phyloP scores from a whole-genome alignment of 2,329 filamentous ascomycete species.

The Graphiopsis chlorocephala region DNA sequence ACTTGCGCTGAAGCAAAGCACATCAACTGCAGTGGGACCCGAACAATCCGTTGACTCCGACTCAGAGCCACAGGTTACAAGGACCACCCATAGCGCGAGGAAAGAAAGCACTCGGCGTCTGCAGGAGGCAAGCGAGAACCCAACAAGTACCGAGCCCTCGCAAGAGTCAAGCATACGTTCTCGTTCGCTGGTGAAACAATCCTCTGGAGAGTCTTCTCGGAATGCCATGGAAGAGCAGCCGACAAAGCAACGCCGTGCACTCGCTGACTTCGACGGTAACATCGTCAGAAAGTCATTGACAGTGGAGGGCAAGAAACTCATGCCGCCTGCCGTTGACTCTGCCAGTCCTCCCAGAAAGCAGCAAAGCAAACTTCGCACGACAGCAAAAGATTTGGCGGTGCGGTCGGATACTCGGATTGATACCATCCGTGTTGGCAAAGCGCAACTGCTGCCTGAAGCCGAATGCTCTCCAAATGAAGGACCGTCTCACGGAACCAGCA shows the following conservation, averaged over 20 bases:
- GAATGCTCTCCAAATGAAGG: background rate
- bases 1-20: background rate
- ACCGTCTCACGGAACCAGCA: background rate
- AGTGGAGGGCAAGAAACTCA: background rate
- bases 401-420: background rate
- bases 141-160: background rate
- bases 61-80: background rate
- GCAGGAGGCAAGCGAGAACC: background rate
- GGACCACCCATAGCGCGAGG: background rate
- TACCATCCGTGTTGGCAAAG: background rate
- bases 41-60: background rate
- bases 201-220: background rate
- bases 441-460: background rate
- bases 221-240: background rate
- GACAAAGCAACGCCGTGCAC: background rate
- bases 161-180: background rate
- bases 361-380: background rate
- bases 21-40: background rate
- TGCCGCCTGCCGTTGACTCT: background rate
- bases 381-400: background rate
- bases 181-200: background rate
- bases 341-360: background rate
- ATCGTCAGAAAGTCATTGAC: background rate
- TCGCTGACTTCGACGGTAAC: slow-evolving; percentile 6
- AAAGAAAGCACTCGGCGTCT: background rate